Percentiles rank a stretch among this genome's conserved stretches.
phyloP scores from a whole-genome alignment of 768 basidiomycete genomes.

The Nidularia sp. region DNA sequence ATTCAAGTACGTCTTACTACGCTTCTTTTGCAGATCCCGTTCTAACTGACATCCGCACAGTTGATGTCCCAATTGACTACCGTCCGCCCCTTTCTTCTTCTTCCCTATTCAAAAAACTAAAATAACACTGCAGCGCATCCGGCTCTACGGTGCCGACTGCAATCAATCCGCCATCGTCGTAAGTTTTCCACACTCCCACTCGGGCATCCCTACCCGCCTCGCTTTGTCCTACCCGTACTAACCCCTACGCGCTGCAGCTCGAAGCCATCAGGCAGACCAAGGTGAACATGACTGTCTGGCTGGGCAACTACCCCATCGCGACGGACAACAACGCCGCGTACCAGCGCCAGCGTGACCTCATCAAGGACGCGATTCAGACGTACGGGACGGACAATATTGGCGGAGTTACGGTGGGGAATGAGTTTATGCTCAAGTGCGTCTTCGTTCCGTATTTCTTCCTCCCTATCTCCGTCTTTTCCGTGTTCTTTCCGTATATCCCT shows the following conservation, averaged over 20 bases:
- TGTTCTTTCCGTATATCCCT: neutral
- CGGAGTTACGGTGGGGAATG: slow-evolving; percentile 91
- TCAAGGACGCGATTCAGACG: slow-evolving; percentile 64
- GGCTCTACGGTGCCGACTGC: slow-evolving; percentile 86
- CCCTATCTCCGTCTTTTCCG: too few relatives aligned
- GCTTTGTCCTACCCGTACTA: neutral
- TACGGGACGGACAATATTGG: slow-evolving; percentile 74
- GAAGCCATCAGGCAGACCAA: slow-evolving; percentile 90
- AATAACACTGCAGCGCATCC: slow-evolving; percentile 45
- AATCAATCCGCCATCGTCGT: slow-evolving; percentile 77
- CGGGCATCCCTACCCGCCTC: neutral
- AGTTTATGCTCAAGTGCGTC: slow-evolving; percentile 76
- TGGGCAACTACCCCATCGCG: slow-evolving; percentile 64
- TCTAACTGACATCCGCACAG: slow-evolving; percentile 27
- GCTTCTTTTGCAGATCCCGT: slow-evolving; percentile 1
- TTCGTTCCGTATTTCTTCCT: neutral
- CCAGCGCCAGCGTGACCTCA: slow-evolving; percentile 61
- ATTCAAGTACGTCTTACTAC: slow-evolving; percentile 49
- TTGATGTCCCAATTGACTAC: slow-evolving; percentile 84
- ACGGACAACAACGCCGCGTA: slow-evolving; percentile 71
- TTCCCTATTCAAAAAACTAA: too few relatives aligned
- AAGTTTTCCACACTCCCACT: slow-evolving; percentile 14
- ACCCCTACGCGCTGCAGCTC: slow-evolving; percentile 33
- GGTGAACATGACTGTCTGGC: slow-evolving; percentile 77
- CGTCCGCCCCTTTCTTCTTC: slow-evolving; percentile 19